phyloP scores from a whole-genome alignment of 1,284 basidiomycete genomes.

The Meripilus lineatus region DNA sequence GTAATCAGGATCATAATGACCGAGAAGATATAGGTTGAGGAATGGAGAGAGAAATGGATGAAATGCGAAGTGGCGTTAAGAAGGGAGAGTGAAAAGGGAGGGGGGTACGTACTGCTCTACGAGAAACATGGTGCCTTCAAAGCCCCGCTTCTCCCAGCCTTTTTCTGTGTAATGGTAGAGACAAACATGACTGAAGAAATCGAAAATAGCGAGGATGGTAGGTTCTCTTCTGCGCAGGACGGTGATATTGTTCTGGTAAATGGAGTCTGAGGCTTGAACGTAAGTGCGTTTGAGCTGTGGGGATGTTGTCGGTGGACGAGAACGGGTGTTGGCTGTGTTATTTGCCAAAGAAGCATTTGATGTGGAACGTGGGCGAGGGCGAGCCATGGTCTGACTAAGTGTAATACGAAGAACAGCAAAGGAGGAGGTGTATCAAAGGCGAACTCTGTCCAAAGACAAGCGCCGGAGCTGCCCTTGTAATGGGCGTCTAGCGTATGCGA shows the following conservation, averaged over 20 bases:
- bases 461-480: no score
- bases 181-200: slow-evolving; percentile 83
- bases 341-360: slow-evolving; percentile 18
- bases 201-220: slow-evolving; percentile 74
- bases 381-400: slow-evolving; percentile 23
- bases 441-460: no score
- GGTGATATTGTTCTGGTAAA: slow-evolving; percentile 76
- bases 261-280: slow-evolving; percentile 19
- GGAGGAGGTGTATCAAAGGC: no score
- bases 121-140: slow-evolving; percentile 86
- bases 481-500: no score
- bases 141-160: slow-evolving; percentile 82
- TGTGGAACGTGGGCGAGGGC: slow-evolving; percentile 23
- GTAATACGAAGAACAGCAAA: no score
- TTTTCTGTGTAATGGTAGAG: slow-evolving; percentile 67
- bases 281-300: slow-evolving; percentile 22
- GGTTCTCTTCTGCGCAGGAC: slow-evolving; percentile 79
- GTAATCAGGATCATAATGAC: slow-evolving; percentile 5
- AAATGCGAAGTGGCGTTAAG: no score
- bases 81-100: no score
- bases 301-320: slow-evolving; percentile 20
- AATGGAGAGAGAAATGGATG: no score
- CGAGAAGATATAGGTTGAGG: background rate
- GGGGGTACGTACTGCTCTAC: slow-evolving; percentile 73
- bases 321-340: slow-evolving; percentile 13